phyloP scores from a whole-genome alignment of 2,329 filamentous ascomycete species.

The Bipolaris cookei region DNA sequence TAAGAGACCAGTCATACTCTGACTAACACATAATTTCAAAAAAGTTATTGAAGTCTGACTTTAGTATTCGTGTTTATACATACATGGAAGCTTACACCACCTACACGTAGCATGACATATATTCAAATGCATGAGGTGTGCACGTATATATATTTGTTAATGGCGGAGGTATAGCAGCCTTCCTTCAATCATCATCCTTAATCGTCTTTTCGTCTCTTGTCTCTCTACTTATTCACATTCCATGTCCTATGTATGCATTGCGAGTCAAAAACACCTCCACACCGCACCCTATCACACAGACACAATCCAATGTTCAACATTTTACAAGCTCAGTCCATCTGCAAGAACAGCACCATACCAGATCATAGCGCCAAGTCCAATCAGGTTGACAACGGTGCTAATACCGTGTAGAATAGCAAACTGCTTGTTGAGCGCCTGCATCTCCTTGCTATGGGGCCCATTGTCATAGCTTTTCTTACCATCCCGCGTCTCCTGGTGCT shows the following conservation, averaged over 20 bases:
- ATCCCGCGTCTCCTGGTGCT: slow-evolving; percentile 85
- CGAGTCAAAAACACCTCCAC: not conserved
- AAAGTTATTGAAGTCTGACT: too few relatives aligned
- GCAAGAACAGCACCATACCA: slow-evolving; percentile 80
- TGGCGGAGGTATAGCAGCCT: not conserved
- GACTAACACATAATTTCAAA: too few relatives aligned
- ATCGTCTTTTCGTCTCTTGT: not conserved
- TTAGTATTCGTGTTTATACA: too few relatives aligned
- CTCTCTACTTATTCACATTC: not conserved
- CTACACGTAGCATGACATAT: too few relatives aligned
- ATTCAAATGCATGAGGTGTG: too few relatives aligned
- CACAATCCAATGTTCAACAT: not conserved
- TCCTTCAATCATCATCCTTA: not conserved
- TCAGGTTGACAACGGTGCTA: slow-evolving; percentile 79
- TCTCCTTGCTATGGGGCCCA: slow-evolving; percentile 81
- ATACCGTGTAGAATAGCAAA: slow-evolving; percentile 83
- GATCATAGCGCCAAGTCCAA: slow-evolving; percentile 70
- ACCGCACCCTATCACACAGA: not conserved
- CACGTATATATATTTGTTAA: not conserved
- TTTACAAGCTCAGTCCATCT: slow-evolving; percentile 15
- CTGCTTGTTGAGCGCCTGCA: slow-evolving; percentile 61
- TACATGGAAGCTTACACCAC: too few relatives aligned
- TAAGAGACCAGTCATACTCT: too few relatives aligned
- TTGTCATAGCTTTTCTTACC: slow-evolving; percentile 85
- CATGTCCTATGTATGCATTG: not conserved